A percentile compares a stretch with the other conserved stretches of the same genome.
These are phyloP conservation scores for Chrysanthemum seticuspe DNA, from an alignment of 129 eudicot genomes.

Conservation along the genomic window DNA sequence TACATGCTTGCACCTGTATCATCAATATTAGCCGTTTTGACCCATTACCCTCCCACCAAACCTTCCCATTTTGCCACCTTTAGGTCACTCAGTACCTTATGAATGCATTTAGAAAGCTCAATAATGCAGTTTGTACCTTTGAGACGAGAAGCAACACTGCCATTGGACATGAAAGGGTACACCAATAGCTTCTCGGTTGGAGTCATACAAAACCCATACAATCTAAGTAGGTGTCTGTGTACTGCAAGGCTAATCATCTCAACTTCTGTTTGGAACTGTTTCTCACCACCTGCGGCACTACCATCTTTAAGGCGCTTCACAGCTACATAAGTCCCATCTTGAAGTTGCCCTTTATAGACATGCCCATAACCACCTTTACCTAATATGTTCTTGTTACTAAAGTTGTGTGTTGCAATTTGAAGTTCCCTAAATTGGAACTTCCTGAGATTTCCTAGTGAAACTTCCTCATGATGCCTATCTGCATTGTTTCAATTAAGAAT, in stretches of 20 bases:
- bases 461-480: conserved; percentile 73
- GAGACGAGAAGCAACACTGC: conserved; percentile 92
- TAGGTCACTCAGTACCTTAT: background rate
- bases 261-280: conserved; percentile 80
- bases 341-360: conserved; percentile 74
- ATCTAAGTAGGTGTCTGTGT: conserved; percentile 72
- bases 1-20: too few relatives aligned
- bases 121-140: conserved; percentile 48
- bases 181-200: conserved; percentile 73
- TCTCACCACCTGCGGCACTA: conserved; percentile 59
- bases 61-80: too few relatives aligned
- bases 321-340: conserved; percentile 73
- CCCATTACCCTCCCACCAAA: too few relatives aligned
- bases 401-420: conserved; percentile 78
- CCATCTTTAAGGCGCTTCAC: conserved; percentile 90
- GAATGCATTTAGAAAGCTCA: background rate
- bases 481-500: conserved; percentile 20
- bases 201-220: conserved; percentile 84
- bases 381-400: conserved; percentile 72
- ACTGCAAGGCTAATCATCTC: conserved; percentile 93
- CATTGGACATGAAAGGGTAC: conserved; percentile 88
- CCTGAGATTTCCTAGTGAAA: conserved; percentile 75
- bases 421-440: conserved; percentile 75
- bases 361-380: conserved; percentile 92
- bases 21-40: too few relatives aligned